Percentiles rank a stretch among this genome's conserved stretches.
Conservation (phyloP, 352 stramenopile genomes). For the Phytophthora citrophthora region DNA sequence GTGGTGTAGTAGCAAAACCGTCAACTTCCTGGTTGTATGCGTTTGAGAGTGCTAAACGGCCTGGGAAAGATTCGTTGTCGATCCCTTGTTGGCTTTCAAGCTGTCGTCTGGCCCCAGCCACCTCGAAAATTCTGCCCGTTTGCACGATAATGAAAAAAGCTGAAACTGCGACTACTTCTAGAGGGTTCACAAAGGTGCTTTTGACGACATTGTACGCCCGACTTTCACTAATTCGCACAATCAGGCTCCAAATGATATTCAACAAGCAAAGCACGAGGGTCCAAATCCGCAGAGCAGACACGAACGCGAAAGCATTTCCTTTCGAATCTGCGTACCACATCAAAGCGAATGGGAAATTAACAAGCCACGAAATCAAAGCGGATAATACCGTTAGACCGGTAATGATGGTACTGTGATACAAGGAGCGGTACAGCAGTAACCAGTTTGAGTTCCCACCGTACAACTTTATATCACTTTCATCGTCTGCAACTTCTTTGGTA, state of each 20-base stretch:
- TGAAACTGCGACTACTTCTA: constrained; percentile 46
- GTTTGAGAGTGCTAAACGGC: constrained; percentile 44
- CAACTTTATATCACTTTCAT: background rate
- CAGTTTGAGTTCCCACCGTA: constrained; percentile 37
- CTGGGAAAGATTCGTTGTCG: constrained; percentile 42
- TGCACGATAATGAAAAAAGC: constrained; percentile 34
- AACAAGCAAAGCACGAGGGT: constrained; percentile 51
- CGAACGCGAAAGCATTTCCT: constrained; percentile 34
- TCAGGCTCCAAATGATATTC: constrained; percentile 44
- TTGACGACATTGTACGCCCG: constrained; percentile 49
- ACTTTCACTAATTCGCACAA: constrained; percentile 40
- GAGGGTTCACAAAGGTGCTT: constrained; percentile 43
- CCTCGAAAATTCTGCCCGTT: constrained; percentile 28
- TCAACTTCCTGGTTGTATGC: constrained; percentile 62
- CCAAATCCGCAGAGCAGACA: constrained; percentile 54
- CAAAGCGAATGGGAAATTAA: constrained; percentile 51
- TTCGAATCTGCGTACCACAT: constrained; percentile 46
- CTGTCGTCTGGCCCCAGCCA: constrained; percentile 40
- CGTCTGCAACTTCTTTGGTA: background rate
- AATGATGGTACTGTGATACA: constrained; percentile 54
- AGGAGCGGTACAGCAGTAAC: constrained; percentile 56
- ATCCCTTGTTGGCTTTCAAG: constrained; percentile 44
- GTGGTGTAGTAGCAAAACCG: constrained; percentile 40
- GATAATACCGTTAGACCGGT: constrained; percentile 51
- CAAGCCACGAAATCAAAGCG: constrained; percentile 54